Conservation (phyloP, 1,284 basidiomycete species). For the Pisolithus thermaeus region DNA sequence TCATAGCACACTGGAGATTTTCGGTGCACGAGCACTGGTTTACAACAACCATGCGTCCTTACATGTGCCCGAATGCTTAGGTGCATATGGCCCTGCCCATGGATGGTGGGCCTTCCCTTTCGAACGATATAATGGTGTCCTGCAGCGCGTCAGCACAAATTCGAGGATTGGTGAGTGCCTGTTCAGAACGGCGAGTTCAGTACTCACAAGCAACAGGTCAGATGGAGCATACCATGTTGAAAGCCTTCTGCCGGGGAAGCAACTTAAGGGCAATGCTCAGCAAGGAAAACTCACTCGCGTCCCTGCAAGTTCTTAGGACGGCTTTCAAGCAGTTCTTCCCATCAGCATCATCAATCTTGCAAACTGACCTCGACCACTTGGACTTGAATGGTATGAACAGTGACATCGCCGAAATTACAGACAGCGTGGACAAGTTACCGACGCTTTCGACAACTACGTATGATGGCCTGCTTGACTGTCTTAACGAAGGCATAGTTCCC, state of each 20-base stretch:
- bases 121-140: slow-evolving; percentile 8
- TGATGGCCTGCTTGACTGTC: neutral
- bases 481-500: neutral
- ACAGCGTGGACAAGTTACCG: neutral
- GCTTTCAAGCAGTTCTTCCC: no score
- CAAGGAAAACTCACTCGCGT: neutral
- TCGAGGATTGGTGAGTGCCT: slow-evolving; percentile 1
- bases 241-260: neutral
- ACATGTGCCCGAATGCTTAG: slow-evolving; percentile 17
- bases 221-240: slow-evolving; percentile 1
- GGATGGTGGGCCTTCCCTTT: slow-evolving; percentile 11
- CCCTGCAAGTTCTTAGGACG: neutral
- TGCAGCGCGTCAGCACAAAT: slow-evolving; percentile 7
- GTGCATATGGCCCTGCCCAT: slow-evolving; percentile 7
- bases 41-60: slow-evolving; percentile 22
- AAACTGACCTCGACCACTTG: neutral
- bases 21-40: slow-evolving; percentile 6
- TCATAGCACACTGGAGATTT: slow-evolving; percentile 8
- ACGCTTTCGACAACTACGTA: neutral
- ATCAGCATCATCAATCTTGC: no score
- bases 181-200: neutral
- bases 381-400: neutral
- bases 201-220: neutral
- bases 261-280: neutral
- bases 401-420: neutral